Conservation (phyloP, 148 eudicot genomes). For the Agrostemma githago region DNA sequence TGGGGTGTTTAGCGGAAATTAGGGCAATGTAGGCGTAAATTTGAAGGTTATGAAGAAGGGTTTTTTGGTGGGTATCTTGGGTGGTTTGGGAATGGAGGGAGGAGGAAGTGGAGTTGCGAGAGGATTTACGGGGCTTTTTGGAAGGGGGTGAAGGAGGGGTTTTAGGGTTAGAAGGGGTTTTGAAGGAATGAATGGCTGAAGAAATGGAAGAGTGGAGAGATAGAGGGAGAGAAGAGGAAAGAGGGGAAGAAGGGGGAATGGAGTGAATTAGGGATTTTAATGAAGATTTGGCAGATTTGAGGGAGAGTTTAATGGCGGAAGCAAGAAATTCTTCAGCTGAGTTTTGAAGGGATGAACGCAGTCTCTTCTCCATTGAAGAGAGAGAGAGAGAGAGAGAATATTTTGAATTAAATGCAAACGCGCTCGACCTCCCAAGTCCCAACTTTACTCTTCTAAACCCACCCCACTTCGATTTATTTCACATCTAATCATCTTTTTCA, state of each 20-base stretch:
- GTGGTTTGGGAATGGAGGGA: slow-evolving; percentile 9
- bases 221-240: slow-evolving; percentile 53
- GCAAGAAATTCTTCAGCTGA: slow-evolving; percentile 73
- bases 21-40: slow-evolving; percentile 44
- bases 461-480: no score
- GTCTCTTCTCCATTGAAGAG: slow-evolving; percentile 74
- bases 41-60: slow-evolving; percentile 39
- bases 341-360: slow-evolving; percentile 64
- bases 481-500: no score
- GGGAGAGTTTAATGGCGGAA: slow-evolving; percentile 48
- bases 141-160: slow-evolving; percentile 41
- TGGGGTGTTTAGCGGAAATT: slow-evolving; percentile 59
- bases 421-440: slow-evolving; percentile 16
- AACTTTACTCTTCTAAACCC: no score
- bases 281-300: slow-evolving; percentile 58
- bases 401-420: slow-evolving; percentile 21
- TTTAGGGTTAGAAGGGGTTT: slow-evolving; percentile 22
- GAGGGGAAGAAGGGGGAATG: slow-evolving; percentile 39
- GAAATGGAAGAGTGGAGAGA: slow-evolving; percentile 54
- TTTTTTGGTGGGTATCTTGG: slow-evolving; percentile 18
- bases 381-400: background rate
- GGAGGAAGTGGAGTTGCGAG: slow-evolving; percentile 24
- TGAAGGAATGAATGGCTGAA: slow-evolving; percentile 46
- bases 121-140: slow-evolving; percentile 43
- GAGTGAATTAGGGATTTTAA: slow-evolving; percentile 62